Percentiles rank a stretch among this genome's conserved stretches.
These are phyloP conservation scores for Isoetes taiwanensis DNA, from an alignment of 75 land plant genomes.

Conservation along the genomic window DNA sequence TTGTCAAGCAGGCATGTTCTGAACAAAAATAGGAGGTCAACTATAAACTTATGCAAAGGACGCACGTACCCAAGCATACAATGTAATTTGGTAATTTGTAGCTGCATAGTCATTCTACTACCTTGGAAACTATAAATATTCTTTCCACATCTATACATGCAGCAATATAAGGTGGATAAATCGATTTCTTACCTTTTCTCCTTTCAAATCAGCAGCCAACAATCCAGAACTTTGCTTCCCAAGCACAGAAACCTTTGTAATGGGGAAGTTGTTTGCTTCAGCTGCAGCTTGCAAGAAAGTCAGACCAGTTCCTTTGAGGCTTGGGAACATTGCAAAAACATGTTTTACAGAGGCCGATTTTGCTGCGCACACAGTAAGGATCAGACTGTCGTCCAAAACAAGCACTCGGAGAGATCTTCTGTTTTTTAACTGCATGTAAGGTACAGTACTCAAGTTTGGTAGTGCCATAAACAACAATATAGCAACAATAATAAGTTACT, in stretches of 20 bases:
- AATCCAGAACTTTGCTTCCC: conserved; percentile 27
- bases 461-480: too few relatives aligned
- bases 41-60: too few relatives aligned
- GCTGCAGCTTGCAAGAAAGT: conserved; percentile 31
- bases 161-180: background rate
- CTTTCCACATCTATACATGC: too few relatives aligned
- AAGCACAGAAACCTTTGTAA: conserved; percentile 28
- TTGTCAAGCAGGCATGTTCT: too few relatives aligned
- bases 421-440: conserved; percentile 42
- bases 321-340: conserved; percentile 42
- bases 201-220: conserved; percentile 22
- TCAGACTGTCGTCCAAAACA: conserved; percentile 66
- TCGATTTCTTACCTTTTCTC: conserved; percentile 35
- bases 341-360: conserved; percentile 21
- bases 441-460: too few relatives aligned
- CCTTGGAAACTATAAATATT: too few relatives aligned
- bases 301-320: conserved; percentile 27
- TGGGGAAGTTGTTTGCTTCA: conserved; percentile 29
- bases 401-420: conserved; percentile 28
- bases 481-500: too few relatives aligned
- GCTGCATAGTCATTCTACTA: too few relatives aligned
- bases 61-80: too few relatives aligned
- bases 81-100: too few relatives aligned
- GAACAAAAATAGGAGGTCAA: too few relatives aligned
- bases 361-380: conserved; percentile 39